Evolutionary conservation across 2,329 filamentous ascomycete species (phyloP).

Genomic region (Xylariales sp.): DNA sequence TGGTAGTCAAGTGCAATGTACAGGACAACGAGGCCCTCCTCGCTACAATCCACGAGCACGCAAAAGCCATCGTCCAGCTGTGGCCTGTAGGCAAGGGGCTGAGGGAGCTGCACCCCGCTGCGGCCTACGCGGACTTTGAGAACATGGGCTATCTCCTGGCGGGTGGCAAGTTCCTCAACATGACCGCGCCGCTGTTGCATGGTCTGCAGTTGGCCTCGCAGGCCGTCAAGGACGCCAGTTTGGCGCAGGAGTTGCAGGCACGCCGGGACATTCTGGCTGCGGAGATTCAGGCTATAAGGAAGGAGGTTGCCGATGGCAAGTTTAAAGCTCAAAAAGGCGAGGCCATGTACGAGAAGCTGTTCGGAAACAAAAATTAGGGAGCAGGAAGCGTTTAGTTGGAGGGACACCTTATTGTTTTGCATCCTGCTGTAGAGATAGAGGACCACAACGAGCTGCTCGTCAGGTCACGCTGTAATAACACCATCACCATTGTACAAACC

Average conservation of each 20-base stretch:
- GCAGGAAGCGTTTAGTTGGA: too few species aligned
- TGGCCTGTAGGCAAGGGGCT: slow-evolving; percentile 37
- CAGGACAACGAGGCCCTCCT: slow-evolving; percentile 14
- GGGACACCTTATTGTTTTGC: too few species aligned
- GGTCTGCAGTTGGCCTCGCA: slow-evolving; percentile 41
- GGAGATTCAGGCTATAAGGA: slow-evolving; percentile 26
- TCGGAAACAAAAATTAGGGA: slow-evolving; percentile 10
- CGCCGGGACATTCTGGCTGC: slow-evolving; percentile 31
- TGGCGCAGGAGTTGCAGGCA: slow-evolving; percentile 32
- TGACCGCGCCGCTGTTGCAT: slow-evolving; percentile 32
- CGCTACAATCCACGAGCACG: slow-evolving; percentile 32
- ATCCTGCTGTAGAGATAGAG: too few species aligned
- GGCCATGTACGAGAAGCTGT: slow-evolving; percentile 26
- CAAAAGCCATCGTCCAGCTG: slow-evolving; percentile 28
- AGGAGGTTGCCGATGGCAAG: slow-evolving; percentile 11
- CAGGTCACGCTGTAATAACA: too few species aligned
- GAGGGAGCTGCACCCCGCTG: slow-evolving; percentile 29
- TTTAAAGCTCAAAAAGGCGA: slow-evolving; percentile 20
- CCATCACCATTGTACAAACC: too few species aligned
- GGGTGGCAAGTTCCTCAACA: slow-evolving; percentile 28
- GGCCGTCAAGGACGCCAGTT: slow-evolving; percentile 29
- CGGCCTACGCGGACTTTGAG: slow-evolving; percentile 19
- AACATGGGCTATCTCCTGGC: slow-evolving; percentile 27
- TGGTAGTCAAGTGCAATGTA: slow-evolving; percentile 27
- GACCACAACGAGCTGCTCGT: too few species aligned